A percentile compares a stretch with the other conserved stretches of the same genome.
Conservation (phyloP, 164 flowering plant genomes). For the Nymphaea colorata region DNA sequence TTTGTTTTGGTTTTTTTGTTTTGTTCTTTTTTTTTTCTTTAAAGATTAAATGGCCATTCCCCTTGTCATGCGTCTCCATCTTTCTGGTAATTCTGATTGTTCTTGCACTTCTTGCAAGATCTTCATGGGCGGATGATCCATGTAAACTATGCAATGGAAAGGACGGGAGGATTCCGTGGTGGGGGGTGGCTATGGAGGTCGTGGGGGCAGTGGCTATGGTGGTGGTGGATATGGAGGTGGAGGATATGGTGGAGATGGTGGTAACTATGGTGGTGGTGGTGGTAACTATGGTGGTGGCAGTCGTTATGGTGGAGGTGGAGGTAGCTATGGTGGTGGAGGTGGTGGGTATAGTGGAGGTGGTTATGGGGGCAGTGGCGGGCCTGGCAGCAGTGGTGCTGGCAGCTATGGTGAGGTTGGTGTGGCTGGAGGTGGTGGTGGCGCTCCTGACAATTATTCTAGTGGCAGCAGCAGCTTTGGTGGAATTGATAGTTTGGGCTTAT, state of each 20-base stretch:
- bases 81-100: neutral
- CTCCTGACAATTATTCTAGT: neutral
- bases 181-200: conserved; percentile 2
- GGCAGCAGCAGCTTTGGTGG: neutral
- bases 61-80: neutral
- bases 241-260: neutral
- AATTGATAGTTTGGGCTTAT: neutral
- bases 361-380: conserved; percentile 2
- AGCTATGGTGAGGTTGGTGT: neutral
- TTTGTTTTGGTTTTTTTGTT: neutral
- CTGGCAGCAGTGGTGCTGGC: neutral
- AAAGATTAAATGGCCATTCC: neutral
- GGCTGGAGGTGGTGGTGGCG: neutral
- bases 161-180: conserved; percentile 20
- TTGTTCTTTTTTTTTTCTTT: neutral
- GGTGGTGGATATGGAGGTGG: conserved; percentile 4
- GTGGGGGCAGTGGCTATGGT: neutral
- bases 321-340: conserved; percentile 3
- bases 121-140: conserved; percentile 64
- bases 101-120: conserved; percentile 24
- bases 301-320: conserved; percentile 7
- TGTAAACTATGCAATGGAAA: conserved; percentile 68
- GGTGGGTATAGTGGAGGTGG: conserved; percentile 9
- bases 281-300: conserved; percentile 7
- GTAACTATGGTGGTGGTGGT: conserved; percentile 5